A percentile compares a stretch with the other conserved stretches of the same genome.
phyloP scores from a whole-genome alignment of 106 monocot genomes.

The Cymbidium sinense region DNA sequence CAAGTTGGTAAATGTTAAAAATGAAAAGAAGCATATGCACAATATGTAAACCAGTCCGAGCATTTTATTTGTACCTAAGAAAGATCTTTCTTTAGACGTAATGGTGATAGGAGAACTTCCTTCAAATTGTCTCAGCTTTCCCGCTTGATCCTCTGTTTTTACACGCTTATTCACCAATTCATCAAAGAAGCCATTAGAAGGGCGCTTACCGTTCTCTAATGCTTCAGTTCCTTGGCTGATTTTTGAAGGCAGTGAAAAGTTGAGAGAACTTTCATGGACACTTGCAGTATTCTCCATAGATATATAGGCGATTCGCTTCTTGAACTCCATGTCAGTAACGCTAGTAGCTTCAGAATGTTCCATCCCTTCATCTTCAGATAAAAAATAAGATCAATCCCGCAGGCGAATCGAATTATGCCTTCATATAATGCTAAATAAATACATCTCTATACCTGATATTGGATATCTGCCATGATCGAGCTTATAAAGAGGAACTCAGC shows the following conservation, averaged over 20 bases:
- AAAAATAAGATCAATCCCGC: background rate
- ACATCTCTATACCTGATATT: background rate
- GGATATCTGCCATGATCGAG: background rate
- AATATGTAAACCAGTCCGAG: too few species aligned
- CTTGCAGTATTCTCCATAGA: too few species aligned
- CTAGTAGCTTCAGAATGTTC: conserved; percentile 1
- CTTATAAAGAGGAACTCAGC: background rate
- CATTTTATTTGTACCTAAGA: background rate
- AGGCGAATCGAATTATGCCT: background rate
- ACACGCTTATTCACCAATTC: background rate
- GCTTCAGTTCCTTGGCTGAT: too few species aligned
- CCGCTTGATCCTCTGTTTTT: background rate
- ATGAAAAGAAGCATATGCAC: too few species aligned
- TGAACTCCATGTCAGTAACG: too few species aligned
- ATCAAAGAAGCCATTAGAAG: background rate
- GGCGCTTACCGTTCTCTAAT: background rate
- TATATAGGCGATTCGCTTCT: background rate
- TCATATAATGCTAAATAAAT: background rate
- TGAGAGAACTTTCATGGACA: too few species aligned
- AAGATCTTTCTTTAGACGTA: background rate
- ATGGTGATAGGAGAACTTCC: background rate
- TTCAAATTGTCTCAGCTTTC: too few species aligned
- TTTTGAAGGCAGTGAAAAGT: too few species aligned
- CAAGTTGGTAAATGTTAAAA: too few species aligned
- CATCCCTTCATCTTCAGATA: background rate